A percentile compares a stretch with the other conserved stretches of the same genome.
phyloP scores from a whole-genome alignment of 2,329 filamentous ascomycete species.

The Aquanectria penicillioides region DNA sequence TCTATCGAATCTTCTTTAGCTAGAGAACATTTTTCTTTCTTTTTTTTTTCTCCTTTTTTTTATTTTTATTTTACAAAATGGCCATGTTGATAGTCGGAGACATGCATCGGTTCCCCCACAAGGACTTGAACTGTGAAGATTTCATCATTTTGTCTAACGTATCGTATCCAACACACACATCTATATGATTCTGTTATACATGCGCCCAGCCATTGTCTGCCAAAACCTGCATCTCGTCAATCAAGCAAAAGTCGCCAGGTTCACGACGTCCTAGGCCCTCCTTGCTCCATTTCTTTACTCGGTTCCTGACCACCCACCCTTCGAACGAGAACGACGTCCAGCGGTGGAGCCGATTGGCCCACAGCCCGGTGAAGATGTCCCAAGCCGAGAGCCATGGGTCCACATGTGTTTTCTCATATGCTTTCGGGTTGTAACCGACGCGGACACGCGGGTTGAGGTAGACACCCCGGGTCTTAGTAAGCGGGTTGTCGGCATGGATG shows the following conservation, averaged over 20 bases:
- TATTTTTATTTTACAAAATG: no score
- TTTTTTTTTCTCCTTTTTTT: no score
- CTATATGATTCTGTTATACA: slow-evolving; percentile 47
- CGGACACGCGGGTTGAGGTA: slow-evolving; percentile 76
- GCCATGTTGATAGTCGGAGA: no score
- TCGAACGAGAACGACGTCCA: slow-evolving; percentile 49
- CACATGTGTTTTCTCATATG: slow-evolving; percentile 62
- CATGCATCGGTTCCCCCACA: no score
- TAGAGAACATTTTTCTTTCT: no score
- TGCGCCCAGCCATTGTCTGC: slow-evolving; percentile 68
- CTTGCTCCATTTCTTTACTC: slow-evolving; percentile 52
- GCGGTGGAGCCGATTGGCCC: slow-evolving; percentile 65
- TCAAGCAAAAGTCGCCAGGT: slow-evolving; percentile 61
- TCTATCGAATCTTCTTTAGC: no score
- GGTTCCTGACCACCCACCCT: slow-evolving; percentile 47
- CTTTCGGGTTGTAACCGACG: slow-evolving; percentile 68
- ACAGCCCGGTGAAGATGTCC: slow-evolving; percentile 63
- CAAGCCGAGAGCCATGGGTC: slow-evolving; percentile 58
- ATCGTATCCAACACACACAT: background rate
- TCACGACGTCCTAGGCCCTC: slow-evolving; percentile 50
- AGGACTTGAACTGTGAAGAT: no score
- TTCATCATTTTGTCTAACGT: no score
- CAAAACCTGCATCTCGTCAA: slow-evolving; percentile 71
- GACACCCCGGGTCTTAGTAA: slow-evolving; percentile 63
- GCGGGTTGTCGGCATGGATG: slow-evolving; percentile 76